Conservation (phyloP, 2,329 filamentous ascomycete genomes). For the Aspergillaceae sp. region DNA sequence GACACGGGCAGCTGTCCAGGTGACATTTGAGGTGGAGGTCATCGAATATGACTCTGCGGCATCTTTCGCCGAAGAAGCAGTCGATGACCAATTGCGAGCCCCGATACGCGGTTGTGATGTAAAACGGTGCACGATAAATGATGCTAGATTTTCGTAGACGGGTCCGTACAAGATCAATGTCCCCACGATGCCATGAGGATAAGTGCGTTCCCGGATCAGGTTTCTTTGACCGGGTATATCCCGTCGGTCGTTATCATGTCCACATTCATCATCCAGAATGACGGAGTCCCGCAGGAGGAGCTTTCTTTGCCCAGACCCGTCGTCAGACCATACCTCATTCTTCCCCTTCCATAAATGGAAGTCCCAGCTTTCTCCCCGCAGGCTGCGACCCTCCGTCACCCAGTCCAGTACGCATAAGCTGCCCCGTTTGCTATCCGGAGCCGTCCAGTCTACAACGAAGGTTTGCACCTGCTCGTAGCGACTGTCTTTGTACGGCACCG, state of each 20-base stretch:
- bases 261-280: conserved; percentile 54
- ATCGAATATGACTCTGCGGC: conserved; percentile 1
- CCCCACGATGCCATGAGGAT: conserved; percentile 67
- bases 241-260: conserved; percentile 15
- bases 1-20: conserved; percentile 76
- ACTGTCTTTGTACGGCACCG: conserved; percentile 80
- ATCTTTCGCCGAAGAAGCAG: conserved; percentile 12
- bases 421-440: conserved; percentile 33
- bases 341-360: conserved; percentile 69
- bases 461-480: conserved; percentile 77
- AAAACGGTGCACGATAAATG: conserved; percentile 75
- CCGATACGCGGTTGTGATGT: conserved; percentile 70
- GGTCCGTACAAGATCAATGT: conserved; percentile 76
- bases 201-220: conserved; percentile 52
- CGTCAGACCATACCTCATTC: conserved; percentile 61
- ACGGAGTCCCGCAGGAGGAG: conserved; percentile 81
- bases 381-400: conserved; percentile 80
- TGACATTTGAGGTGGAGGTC: conserved; percentile 44
- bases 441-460: conserved; percentile 52
- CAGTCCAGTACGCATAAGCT: conserved; percentile 80
- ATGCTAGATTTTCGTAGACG: conserved; percentile 55
- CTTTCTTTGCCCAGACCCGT: conserved; percentile 39
- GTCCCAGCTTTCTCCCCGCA: conserved; percentile 82
- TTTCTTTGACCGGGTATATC: conserved; percentile 12
- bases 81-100: conserved; percentile 59